Evolutionary conservation across 441 rosid species (phyloP).

Genomic region (Erodium moschatum): DNA sequence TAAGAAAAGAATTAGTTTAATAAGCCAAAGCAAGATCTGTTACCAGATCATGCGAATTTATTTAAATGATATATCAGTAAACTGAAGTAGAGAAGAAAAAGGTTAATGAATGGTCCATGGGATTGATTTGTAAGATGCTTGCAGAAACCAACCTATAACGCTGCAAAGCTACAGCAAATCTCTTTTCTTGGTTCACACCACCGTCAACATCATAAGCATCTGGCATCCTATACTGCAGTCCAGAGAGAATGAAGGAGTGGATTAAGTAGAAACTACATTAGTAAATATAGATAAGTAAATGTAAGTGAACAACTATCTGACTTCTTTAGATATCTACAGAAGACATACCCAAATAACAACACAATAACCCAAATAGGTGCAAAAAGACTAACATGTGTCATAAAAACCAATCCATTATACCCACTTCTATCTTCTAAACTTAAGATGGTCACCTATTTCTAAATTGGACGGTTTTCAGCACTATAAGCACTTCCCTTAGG

Average conservation of each 20-base stretch:
- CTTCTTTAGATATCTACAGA: too few species aligned
- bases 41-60: too few species aligned
- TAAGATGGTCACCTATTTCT: not conserved
- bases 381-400: not conserved
- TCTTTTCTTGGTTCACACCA: conserved; percentile 77
- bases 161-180: conserved; percentile 82
- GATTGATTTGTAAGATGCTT: not conserved
- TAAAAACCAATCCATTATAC: not conserved
- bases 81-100: not conserved
- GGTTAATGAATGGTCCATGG: not conserved
- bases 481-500: not conserved
- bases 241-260: conserved; percentile 19
- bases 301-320: too few species aligned
- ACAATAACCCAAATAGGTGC: not conserved
- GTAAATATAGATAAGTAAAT: not conserved
- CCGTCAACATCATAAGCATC: conserved; percentile 92
- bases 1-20: conserved; percentile 13
- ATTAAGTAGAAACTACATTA: conserved; percentile 10
- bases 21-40: too few species aligned
- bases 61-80: not conserved
- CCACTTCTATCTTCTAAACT: too few species aligned
- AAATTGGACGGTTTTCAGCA: not conserved
- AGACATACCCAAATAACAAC: not conserved
- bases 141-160: conserved; percentile 59
- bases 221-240: conserved; percentile 78